A percentile compares a stretch with the other conserved stretches of the same genome.
phyloP scores from a whole-genome alignment of 805 yeast genomes.

The Starmerella powellii region DNA sequence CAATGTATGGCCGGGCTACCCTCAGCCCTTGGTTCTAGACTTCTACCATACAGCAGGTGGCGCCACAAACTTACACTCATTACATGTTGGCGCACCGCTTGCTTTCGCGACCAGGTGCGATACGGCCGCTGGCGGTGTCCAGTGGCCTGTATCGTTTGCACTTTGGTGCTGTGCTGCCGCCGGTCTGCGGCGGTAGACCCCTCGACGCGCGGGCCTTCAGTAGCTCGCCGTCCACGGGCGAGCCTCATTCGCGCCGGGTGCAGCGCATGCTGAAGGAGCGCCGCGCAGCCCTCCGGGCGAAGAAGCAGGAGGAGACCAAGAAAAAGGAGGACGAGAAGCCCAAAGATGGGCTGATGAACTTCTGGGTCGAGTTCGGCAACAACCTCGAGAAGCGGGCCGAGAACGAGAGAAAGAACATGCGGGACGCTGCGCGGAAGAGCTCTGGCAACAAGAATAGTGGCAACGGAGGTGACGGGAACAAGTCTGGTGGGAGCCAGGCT shows the following conservation, averaged over 20 bases:
- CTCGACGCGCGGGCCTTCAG: not conserved
- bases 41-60: no score
- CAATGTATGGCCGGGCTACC: no score
- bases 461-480: not conserved
- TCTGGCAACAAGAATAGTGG: not conserved
- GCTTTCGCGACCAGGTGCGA: no score
- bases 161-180: no score
- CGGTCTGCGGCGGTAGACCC: no score
- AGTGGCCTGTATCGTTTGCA: no score
- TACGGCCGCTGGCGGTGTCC: no score
- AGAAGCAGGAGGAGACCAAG: not conserved
- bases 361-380: constrained; percentile 7
- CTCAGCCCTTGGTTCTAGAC: no score
- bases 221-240: not conserved
- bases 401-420: not conserved
- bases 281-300: not conserved
- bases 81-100: no score
- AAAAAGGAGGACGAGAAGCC: not conserved
- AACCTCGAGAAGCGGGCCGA: constrained; percentile 5
- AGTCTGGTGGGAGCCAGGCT: not conserved
- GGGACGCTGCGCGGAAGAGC: not conserved
- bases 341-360: not conserved
- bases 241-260: constrained; percentile 7
- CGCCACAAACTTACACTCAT: no score
- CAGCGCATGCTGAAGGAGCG: constrained; percentile 8